Evolutionary conservation across 1,284 basidiomycete species (phyloP), one percentile per base, ranked within the genome.

Genomic region (Polyporus tsugae): DNA sequence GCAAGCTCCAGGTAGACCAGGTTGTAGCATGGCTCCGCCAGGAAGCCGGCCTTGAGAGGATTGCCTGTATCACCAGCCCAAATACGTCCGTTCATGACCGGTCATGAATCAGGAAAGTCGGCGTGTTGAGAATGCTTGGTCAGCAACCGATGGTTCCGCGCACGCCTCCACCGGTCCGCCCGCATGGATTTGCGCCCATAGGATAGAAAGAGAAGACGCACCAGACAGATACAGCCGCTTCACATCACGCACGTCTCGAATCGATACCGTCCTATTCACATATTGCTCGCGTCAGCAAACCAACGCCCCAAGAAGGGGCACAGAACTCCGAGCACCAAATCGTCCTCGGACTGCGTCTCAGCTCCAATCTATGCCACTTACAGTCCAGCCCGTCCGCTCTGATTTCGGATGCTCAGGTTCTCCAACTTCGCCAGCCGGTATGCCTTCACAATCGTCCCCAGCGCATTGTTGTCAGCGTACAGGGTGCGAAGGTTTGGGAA

Each of bases 151-250:
- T 38, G 29, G 38, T 35, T 46, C 49, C 71, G 71, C 63, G 69
- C 52, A 42, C 46, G 42, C 57, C 38, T 41, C 33, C 25, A 42
- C 63, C 67, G 53, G 44, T 22, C 46, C 38, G 49, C 25, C 59
- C 66, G 65, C 53, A 62, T 60, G 63, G 65, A 66, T 67, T 41
- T 38, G 59, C 67, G 46, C 62, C 17, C n/a, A 6, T 9, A 55
- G 36, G 4, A 39, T 17, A 29, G 44, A 55, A 29, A 59, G 17
- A 35, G 55, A 60, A 60, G 63, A 85, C 89, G 80, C 82, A 92
- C 96, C 96, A 70, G 95, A 97, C 63, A 99, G 87, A 84, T 98
- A 99, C 75, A 99, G 83, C 60, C 97, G 89, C 82, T 96, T 96
- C 73, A 96, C 89, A 82, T 96, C 94, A 75, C 95, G 89, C 75